A percentile compares a stretch with the other conserved stretches of the same genome.
These are phyloP conservation scores for Elsinoe necatrix DNA, from an alignment of 2,329 filamentous ascomycete genomes.

Conservation along the genomic window DNA sequence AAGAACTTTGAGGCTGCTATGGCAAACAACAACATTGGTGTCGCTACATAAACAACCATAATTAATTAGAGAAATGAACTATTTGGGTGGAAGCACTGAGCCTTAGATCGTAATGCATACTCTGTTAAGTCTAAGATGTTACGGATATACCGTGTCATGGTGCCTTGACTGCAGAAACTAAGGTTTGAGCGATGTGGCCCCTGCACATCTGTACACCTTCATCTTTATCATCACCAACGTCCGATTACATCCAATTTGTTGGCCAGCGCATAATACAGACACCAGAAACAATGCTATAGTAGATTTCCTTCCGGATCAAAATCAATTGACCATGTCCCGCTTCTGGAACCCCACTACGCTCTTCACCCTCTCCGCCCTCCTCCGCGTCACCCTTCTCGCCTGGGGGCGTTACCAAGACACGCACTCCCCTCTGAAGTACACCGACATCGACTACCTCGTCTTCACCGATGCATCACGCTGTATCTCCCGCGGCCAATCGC, in stretches of 20 bases:
- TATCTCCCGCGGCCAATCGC: constrained; percentile 57
- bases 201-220: constrained; percentile 4
- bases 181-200: not conserved
- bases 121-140: no score
- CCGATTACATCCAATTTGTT: not conserved
- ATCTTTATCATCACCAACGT: not conserved
- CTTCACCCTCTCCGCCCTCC: constrained; percentile 43
- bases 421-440: constrained; percentile 89
- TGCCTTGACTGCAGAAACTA: not conserved
- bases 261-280: no score
- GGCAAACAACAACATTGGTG: constrained; percentile 22
- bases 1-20: constrained; percentile 27
- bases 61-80: not conserved
- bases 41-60: constrained; percentile 19
- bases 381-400: constrained; percentile 66
- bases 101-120: no score
- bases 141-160: no score
- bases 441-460: constrained; percentile 96
- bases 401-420: constrained; percentile 93
- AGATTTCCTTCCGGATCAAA: not conserved
- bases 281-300: not conserved
- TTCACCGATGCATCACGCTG: constrained; percentile 92
- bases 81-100: not conserved
- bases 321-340: not conserved
- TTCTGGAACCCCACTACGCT: constrained; percentile 22